Evolutionary conservation across 2,329 filamentous ascomycete species (phyloP).

Genomic region (Graphilbum sp.): DNA sequence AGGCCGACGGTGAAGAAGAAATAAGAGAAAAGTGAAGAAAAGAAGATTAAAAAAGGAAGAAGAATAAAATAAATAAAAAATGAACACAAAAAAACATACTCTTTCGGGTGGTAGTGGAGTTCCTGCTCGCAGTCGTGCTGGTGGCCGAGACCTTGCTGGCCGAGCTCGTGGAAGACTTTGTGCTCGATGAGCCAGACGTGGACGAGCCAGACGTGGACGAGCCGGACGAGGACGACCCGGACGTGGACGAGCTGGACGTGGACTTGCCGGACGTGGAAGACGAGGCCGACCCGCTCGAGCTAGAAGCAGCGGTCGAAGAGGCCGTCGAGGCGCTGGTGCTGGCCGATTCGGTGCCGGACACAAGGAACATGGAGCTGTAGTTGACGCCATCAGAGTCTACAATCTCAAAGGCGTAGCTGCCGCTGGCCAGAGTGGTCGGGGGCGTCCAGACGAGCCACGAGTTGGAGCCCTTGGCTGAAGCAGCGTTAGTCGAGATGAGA

Average conservation of each 20-base stretch:
- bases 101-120: slow-evolving; percentile 1
- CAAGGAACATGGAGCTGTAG: slow-evolving; percentile 25
- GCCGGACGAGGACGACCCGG: slow-evolving; percentile 1
- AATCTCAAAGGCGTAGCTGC: slow-evolving; percentile 29
- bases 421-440: slow-evolving; percentile 18
- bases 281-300: slow-evolving; percentile 8
- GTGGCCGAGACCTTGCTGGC: not conserved
- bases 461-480: slow-evolving; percentile 17
- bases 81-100: slow-evolving; percentile 2
- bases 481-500: slow-evolving; percentile 1
- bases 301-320: slow-evolving; percentile 8
- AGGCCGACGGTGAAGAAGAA: too few species aligned
- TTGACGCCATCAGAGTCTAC: slow-evolving; percentile 21
- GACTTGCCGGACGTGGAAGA: slow-evolving; percentile 9
- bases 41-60: too few species aligned
- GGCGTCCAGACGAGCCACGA: slow-evolving; percentile 23
- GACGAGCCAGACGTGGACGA: not conserved
- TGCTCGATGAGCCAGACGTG: not conserved
- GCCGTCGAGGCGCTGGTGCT: slow-evolving; percentile 8
- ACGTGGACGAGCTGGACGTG: slow-evolving; percentile 10
- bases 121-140: slow-evolving; percentile 1
- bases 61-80: too few species aligned
- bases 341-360: slow-evolving; percentile 11
- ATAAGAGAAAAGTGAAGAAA: too few species aligned
- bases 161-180: not conserved